These are phyloP conservation scores for Fragaria ananassa DNA, from an alignment of 306 rosid species.

Conservation along the genomic window DNA sequence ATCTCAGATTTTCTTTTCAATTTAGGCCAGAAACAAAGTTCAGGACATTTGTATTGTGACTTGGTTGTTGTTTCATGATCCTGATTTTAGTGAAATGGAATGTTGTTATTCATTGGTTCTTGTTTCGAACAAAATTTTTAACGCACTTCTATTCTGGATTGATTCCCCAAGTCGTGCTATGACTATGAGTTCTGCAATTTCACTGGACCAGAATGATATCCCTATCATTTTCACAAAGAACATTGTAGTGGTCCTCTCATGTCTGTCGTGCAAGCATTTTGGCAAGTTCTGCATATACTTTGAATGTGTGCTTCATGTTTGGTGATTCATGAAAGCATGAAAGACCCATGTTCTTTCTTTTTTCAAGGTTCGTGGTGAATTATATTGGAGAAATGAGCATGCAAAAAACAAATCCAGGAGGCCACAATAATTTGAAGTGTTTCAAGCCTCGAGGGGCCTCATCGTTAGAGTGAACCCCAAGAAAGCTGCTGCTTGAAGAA, in stretches of 20 bases:
- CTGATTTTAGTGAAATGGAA: background rate
- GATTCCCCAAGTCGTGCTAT: background rate
- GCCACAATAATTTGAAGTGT: background rate
- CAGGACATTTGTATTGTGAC: background rate
- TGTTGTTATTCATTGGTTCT: background rate
- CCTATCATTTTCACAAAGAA: constrained; percentile 14
- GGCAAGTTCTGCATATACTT: constrained; percentile 1
- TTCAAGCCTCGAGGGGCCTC: background rate
- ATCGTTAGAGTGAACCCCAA: background rate
- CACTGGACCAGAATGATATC: constrained; percentile 16
- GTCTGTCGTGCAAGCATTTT: constrained; percentile 1
- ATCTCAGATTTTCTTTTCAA: background rate
- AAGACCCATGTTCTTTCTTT: too few species aligned
- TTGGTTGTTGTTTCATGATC: background rate
- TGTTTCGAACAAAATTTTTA: background rate
- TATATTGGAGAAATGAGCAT: background rate
- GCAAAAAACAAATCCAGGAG: background rate
- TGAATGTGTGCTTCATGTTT: background rate
- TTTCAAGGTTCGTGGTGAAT: background rate
- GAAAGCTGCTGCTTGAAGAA: background rate
- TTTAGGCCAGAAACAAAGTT: background rate
- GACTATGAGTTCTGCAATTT: background rate
- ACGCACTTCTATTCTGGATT: background rate
- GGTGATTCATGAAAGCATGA: background rate
- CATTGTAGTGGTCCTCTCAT: constrained; percentile 5